phyloP scores from a whole-genome alignment of 176 grass and related monocot species.

The Tillandsia fasciculata region DNA sequence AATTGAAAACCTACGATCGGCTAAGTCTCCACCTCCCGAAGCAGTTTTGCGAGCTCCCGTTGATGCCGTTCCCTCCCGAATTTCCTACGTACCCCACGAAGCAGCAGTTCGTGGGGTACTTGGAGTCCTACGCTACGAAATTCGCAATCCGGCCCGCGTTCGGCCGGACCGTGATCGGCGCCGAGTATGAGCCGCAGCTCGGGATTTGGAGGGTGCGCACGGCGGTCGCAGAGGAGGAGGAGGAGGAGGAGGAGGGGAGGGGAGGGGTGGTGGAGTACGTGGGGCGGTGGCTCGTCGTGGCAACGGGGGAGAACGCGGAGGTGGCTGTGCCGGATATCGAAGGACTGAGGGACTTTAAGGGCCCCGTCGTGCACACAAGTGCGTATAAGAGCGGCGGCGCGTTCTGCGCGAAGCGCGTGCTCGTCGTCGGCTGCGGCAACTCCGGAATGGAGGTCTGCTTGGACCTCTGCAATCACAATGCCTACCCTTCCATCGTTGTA shows the following conservation, averaged over 20 bases:
- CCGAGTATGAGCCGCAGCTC: conserved; percentile 47
- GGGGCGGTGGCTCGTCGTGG: conserved; percentile 73
- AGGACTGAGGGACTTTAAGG: conserved; percentile 47
- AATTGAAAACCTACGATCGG: conserved; percentile 79
- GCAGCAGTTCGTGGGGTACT: conserved; percentile 73
- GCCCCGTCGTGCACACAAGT: conserved; percentile 66
- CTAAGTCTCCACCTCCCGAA: conserved; percentile 94
- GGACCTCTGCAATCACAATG: conserved; percentile 89
- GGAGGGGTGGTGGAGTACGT: conserved; percentile 41
- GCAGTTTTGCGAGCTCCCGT: conserved; percentile 93
- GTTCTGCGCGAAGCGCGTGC: conserved; percentile 55
- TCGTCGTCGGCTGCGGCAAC: conserved; percentile 85
- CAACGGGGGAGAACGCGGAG: conserved; percentile 94
- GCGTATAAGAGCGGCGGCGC: conserved; percentile 52
- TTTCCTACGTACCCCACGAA: conserved; percentile 82
- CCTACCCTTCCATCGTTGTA: conserved; percentile 63
- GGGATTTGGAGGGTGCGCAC: conserved; percentile 44
- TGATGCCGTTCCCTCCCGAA: conserved; percentile 61
- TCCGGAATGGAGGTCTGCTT: conserved; percentile 98
- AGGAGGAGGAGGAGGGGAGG: neutral
- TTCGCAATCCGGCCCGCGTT: conserved; percentile 63
- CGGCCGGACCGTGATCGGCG: conserved; percentile 47
- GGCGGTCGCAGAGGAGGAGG: neutral
- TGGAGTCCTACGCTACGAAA: conserved; percentile 55
- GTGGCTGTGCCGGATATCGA: conserved; percentile 53